Percentiles rank a stretch among this genome's conserved stretches.
Conservation (phyloP, 2,329 filamentous ascomycete genomes). For the Neofusicoccum parvum region DNA sequence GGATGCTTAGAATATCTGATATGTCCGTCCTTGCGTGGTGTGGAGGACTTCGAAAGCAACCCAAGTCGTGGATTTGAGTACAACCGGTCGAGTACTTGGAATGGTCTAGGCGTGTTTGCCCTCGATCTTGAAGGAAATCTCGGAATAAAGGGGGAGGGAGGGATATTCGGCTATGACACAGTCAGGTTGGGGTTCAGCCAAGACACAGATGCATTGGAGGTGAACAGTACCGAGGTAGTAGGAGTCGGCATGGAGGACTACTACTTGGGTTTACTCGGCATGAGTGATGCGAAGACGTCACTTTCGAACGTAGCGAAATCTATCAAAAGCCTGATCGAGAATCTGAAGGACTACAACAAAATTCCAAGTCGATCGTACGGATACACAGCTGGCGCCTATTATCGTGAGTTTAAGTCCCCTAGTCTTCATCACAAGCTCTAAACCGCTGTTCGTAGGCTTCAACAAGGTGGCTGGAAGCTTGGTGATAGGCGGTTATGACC, state of each 20-base stretch:
- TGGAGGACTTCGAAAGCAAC: slow-evolving; percentile 32
- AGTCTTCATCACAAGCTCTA: too few species aligned
- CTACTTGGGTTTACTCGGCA: slow-evolving; percentile 26
- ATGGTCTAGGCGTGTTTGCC: slow-evolving; percentile 34
- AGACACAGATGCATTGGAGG: slow-evolving; percentile 22
- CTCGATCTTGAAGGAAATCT: slow-evolving; percentile 35
- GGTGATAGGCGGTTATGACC: slow-evolving; percentile 47
- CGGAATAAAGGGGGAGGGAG: slow-evolving; percentile 29
- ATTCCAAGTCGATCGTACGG: slow-evolving; percentile 40
- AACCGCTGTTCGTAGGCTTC: neutral
- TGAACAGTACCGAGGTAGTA: slow-evolving; percentile 30
- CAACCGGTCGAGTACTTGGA: slow-evolving; percentile 34
- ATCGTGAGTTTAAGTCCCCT: too few species aligned
- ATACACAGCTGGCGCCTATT: slow-evolving; percentile 36
- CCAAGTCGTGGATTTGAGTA: slow-evolving; percentile 36
- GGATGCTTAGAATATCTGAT: too few species aligned
- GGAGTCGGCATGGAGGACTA: slow-evolving; percentile 33
- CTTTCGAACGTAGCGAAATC: slow-evolving; percentile 31
- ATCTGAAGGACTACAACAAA: slow-evolving; percentile 31
- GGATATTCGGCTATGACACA: slow-evolving; percentile 35
- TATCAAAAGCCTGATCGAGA: slow-evolving; percentile 32
- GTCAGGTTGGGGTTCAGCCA: slow-evolving; percentile 29
- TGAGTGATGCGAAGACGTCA: slow-evolving; percentile 25
- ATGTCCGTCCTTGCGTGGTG: slow-evolving; percentile 28
- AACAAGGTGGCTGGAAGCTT: slow-evolving; percentile 39